Percentiles rank a stretch among this genome's conserved stretches.
These are phyloP conservation scores for Penicillium verhagenii DNA, from an alignment of 495 filamentous ascomycete species.

Conservation along the genomic window DNA sequence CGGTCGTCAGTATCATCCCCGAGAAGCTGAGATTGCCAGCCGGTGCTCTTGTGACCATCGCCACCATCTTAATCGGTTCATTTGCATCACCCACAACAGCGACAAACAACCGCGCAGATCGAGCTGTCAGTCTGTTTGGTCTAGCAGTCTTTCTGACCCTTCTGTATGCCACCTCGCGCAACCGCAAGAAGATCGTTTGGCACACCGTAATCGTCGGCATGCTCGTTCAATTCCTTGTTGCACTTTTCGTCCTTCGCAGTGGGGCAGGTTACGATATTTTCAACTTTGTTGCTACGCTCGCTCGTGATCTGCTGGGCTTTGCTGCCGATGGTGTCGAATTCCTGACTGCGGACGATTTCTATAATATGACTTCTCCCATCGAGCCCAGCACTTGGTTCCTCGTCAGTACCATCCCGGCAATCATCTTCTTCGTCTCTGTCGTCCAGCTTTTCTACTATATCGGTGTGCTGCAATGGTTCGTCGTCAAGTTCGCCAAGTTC, in stretches of 20 bases:
- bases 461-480: slow-evolving; percentile 81
- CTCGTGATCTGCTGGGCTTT: slow-evolving; percentile 68
- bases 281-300: slow-evolving; percentile 73
- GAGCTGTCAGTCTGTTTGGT: slow-evolving; percentile 78
- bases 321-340: slow-evolving; percentile 68
- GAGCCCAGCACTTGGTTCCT: slow-evolving; percentile 61
- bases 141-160: slow-evolving; percentile 66
- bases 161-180: slow-evolving; percentile 68
- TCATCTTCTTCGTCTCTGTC: slow-evolving; percentile 90
- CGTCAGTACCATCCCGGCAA: slow-evolving; percentile 69
- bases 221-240: slow-evolving; percentile 83
- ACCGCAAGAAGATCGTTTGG: slow-evolving; percentile 57
- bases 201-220: slow-evolving; percentile 88
- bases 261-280: slow-evolving; percentile 81
- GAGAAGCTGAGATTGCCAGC: slow-evolving; percentile 57
- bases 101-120: slow-evolving; percentile 76
- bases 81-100: slow-evolving; percentile 67
- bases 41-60: slow-evolving; percentile 59
- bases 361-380: slow-evolving; percentile 7
- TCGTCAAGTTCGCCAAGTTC: slow-evolving; percentile 79
- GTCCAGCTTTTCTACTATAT: slow-evolving; percentile 80
- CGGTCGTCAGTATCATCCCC: slow-evolving; percentile 55
- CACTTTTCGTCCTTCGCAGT: slow-evolving; percentile 81
- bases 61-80: slow-evolving; percentile 69
- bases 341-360: slow-evolving; percentile 55